Base-by-base conservation (phyloP, 768 basidiomycete genomes). In the Lentinula sp. region DNA sequence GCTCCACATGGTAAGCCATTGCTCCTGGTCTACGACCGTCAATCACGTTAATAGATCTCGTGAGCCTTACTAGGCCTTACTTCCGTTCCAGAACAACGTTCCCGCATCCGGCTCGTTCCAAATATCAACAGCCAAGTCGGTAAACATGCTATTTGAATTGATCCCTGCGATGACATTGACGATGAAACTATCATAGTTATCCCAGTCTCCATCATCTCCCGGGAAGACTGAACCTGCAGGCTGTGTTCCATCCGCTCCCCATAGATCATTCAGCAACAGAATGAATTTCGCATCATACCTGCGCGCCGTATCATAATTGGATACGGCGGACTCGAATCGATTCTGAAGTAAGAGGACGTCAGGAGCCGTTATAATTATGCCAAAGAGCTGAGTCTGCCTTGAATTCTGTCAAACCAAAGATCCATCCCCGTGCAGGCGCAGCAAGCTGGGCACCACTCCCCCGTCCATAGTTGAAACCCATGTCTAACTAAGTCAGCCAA, bases 401-500 rank as follows among this genome's bases (percentile, higher is more conserved):
- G 15, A 56, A 56, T 42, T 56, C 41, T 32, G 55, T 28, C 39
- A 45, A 62, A 18, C 67, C 67, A 33, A 61, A 65, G 10, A 68
- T 68, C 67, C 67, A 68, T 0, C 67, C 67, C 5, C 55, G 37
- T 4, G 61, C 56, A 2, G 57, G 54, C 1, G 33, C 57, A 10
- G 49, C 45, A 37, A 62, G 64, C 36, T 68, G 67, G 23, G 67
- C 67, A 4, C 63, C 65, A 33, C 67, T 65, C 7, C 62, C 63
- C 42, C 65, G 66, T 28, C 66, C 59, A 49, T 68, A 68, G 57
- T 68, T 68, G 62, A 68, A 65, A 0, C 67, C 67, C 62, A 68
- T 68, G 28, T 65, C 66, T 66, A 42, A 23, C 9, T 23, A 45
- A 13, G 23, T 43, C 3, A 43, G 13, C 4, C 4, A 5, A 12